phyloP scores from a whole-genome alignment of 2,329 filamentous ascomycete genomes.

The Epichloe hybrida region DNA sequence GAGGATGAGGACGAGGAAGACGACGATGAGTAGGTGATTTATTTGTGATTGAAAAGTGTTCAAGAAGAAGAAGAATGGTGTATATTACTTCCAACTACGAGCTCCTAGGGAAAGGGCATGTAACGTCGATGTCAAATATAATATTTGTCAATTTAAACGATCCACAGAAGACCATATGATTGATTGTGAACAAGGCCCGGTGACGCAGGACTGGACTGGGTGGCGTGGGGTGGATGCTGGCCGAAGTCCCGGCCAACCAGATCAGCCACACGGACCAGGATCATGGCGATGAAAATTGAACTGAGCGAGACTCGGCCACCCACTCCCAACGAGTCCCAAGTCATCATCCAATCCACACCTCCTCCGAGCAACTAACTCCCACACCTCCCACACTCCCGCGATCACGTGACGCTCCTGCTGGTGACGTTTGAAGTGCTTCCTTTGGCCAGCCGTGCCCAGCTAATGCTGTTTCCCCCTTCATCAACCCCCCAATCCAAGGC shows the following conservation, averaged over 20 bases:
- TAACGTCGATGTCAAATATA: not conserved
- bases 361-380: not conserved
- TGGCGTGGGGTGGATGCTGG: too few relatives aligned
- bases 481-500: conserved; percentile 3
- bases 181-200: too few relatives aligned
- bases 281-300: too few relatives aligned
- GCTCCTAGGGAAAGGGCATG: not conserved
- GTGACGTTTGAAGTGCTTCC: conserved; percentile 25
- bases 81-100: not conserved
- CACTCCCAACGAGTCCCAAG: not conserved
- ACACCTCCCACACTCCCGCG: not conserved
- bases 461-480: conserved; percentile 2
- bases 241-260: too few relatives aligned
- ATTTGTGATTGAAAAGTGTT: too few relatives aligned
- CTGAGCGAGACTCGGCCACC: too few relatives aligned
- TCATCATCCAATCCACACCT: not conserved
- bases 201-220: too few relatives aligned
- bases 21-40: conserved; percentile 18
- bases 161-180: not conserved
- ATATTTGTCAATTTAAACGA: not conserved
- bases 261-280: too few relatives aligned
- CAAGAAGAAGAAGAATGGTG: not conserved
- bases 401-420: conserved; percentile 19
- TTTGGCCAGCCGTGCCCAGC: conserved; percentile 18
- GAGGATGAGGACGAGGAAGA: conserved; percentile 68